Evolutionary conservation across 129 eudicot genomes (phyloP).

Genomic region (Mikania micrantha): DNA sequence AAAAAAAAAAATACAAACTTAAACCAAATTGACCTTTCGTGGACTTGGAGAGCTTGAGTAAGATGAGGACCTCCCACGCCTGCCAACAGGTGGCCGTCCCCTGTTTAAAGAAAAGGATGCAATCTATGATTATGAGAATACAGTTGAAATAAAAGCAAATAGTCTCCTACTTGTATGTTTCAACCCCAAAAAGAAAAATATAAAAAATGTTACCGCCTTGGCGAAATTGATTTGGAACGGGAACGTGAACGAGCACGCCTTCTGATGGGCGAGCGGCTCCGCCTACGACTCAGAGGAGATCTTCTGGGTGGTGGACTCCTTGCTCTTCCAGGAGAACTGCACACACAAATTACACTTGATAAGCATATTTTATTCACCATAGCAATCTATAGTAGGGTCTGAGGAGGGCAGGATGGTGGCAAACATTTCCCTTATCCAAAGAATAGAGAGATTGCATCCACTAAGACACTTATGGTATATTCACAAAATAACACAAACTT

Average conservation of each 20-base stretch:
- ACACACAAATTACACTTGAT: background rate
- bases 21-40: conserved; percentile 54
- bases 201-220: conserved; percentile 51
- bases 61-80: conserved; percentile 82
- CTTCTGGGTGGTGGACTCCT: conserved; percentile 96
- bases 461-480: too few species aligned
- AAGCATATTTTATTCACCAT: too few species aligned
- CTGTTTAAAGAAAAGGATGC: conserved; percentile 23
- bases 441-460: too few species aligned
- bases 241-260: conserved; percentile 71
- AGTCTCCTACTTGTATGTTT: background rate
- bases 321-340: conserved; percentile 54
- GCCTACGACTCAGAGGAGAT: conserved; percentile 78
- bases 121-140: background rate
- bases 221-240: conserved; percentile 72
- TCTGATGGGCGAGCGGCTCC: conserved; percentile 75
- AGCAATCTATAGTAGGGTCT: too few species aligned
- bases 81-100: conserved; percentile 50
- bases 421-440: too few species aligned
- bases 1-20: too few species aligned
- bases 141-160: background rate
- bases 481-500: background rate
- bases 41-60: conserved; percentile 83
- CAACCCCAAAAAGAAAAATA: background rate
- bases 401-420: too few species aligned